A percentile compares a stretch with the other conserved stretches of the same genome.
phyloP scores from a whole-genome alignment of 140 eudicot species.

The Erigeron philadelphicus region DNA sequence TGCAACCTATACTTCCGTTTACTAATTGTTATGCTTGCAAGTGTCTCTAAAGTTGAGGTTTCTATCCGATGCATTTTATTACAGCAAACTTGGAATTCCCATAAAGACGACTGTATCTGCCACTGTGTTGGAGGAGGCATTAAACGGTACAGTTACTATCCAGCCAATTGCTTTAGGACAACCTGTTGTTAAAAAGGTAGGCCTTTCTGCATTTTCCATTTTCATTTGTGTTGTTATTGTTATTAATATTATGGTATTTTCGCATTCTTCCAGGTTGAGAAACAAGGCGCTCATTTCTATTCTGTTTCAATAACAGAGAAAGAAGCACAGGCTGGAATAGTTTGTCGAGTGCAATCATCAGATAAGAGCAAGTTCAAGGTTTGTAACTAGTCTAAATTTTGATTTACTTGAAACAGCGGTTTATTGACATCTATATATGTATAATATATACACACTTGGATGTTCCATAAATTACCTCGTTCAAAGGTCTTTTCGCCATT shows the following conservation, averaged over 20 bases:
- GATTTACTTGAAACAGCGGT: neutral
- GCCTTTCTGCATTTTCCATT: conserved; percentile 1
- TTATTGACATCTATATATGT: neutral
- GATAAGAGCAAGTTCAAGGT: conserved; percentile 98
- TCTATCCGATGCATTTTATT: conserved; percentile 19
- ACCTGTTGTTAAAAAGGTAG: conserved; percentile 71
- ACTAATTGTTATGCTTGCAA: conserved; percentile 2
- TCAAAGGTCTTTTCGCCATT: neutral
- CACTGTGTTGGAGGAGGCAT: conserved; percentile 86
- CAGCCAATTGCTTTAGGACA: conserved; percentile 70
- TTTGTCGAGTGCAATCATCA: conserved; percentile 81
- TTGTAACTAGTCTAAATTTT: conserved; percentile 21
- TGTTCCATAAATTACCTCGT: neutral
- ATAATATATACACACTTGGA: neutral
- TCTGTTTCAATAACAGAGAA: conserved; percentile 77
- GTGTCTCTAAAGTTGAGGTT: conserved; percentile 18
- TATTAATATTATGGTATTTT: conserved; percentile 24
- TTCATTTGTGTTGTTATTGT: neutral
- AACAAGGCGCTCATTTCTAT: conserved; percentile 90
- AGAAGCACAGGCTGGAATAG: conserved; percentile 76
- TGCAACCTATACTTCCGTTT: conserved; percentile 11
- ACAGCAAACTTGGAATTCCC: conserved; percentile 94
- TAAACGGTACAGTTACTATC: conserved; percentile 59
- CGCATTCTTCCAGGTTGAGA: conserved; percentile 64
- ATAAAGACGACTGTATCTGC: conserved; percentile 96